These are phyloP conservation scores for Davidsoniella australis DNA, from an alignment of 2,329 filamentous ascomycete species.

Conservation along the genomic window DNA sequence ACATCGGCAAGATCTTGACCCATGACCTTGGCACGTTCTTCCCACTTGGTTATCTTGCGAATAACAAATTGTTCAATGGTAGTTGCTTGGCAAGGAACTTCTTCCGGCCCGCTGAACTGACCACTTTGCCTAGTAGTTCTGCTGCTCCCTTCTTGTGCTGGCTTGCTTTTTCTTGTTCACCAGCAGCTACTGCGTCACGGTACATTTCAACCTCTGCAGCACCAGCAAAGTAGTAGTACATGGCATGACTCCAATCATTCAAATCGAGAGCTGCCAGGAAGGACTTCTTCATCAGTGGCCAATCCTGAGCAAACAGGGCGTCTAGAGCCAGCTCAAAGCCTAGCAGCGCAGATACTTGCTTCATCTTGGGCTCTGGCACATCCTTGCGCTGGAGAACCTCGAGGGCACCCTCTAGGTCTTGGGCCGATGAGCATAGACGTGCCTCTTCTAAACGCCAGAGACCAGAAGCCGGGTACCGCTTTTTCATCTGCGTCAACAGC, in stretches of 20 bases:
- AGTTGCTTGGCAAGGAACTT: slow-evolving; percentile 77
- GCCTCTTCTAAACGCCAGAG: slow-evolving; percentile 85
- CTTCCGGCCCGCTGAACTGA: slow-evolving; percentile 64
- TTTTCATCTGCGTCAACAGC: slow-evolving; percentile 57
- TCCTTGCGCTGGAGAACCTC: slow-evolving; percentile 35
- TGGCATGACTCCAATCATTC: slow-evolving; percentile 77
- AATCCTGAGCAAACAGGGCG: slow-evolving; percentile 64
- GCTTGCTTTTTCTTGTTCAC: slow-evolving; percentile 28
- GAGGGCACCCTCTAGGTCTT: slow-evolving; percentile 50
- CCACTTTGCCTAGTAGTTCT: slow-evolving; percentile 53
- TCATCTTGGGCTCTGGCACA: slow-evolving; percentile 53
- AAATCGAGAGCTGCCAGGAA: slow-evolving; percentile 62
- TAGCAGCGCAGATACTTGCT: slow-evolving; percentile 72
- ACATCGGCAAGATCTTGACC: slow-evolving; percentile 59
- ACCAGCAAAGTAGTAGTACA: slow-evolving; percentile 83
- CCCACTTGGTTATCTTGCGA: slow-evolving; percentile 79
- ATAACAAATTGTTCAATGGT: slow-evolving; percentile 69
- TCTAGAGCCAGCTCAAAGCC: slow-evolving; percentile 71
- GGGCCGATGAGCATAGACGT: slow-evolving; percentile 51
- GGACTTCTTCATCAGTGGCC: slow-evolving; percentile 51
- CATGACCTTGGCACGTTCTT: slow-evolving; percentile 52
- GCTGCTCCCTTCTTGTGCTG: slow-evolving; percentile 47
- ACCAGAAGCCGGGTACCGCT: slow-evolving; percentile 61
- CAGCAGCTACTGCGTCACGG: slow-evolving; percentile 32
- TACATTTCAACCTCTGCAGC: slow-evolving; percentile 68